Percentiles rank a stretch among this genome's conserved stretches.
Conservation (phyloP, 495 filamentous ascomycete genomes). For the Amniculicola lignicola region DNA sequence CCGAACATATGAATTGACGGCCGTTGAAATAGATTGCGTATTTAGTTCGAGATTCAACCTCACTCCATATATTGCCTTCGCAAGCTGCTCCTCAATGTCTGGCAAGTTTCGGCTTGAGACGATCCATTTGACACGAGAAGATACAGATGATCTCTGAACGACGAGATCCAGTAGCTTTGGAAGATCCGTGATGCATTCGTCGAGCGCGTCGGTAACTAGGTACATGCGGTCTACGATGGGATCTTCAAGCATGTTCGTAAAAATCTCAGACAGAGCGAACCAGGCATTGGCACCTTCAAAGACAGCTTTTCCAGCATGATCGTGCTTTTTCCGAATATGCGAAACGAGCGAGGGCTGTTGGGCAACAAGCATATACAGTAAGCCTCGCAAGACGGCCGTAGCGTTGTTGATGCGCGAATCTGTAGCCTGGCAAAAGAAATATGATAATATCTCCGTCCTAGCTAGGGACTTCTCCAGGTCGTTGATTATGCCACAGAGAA, state of each 20-base stretch:
- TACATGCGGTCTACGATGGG: background rate
- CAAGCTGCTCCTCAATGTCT: constrained; percentile 39
- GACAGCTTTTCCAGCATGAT: constrained; percentile 32
- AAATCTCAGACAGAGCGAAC: constrained; percentile 36
- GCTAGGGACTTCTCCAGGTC: constrained; percentile 18
- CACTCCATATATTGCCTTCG: constrained; percentile 4
- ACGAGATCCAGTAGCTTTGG: constrained; percentile 16
- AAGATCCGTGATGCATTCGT: constrained; percentile 15
- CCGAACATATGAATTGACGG: constrained; percentile 37
- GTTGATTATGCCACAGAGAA: constrained; percentile 12
- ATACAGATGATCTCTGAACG: constrained; percentile 1
- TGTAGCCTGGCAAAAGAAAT: constrained; percentile 2
- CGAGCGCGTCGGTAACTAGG: constrained; percentile 12
- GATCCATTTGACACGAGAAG: constrained; percentile 43
- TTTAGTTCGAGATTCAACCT: constrained; percentile 42
- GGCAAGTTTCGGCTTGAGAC: constrained; percentile 41
- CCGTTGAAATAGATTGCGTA: constrained; percentile 25
- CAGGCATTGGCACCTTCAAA: constrained; percentile 44
- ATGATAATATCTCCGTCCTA: constrained; percentile 1
- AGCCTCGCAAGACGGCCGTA: constrained; percentile 41
- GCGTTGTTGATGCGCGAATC: constrained; percentile 36
- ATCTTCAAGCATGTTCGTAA: constrained; percentile 42
- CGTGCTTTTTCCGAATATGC: constrained; percentile 36
- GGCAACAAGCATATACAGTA: constrained; percentile 44
- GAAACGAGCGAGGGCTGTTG: constrained; percentile 41